phyloP scores from a whole-genome alignment of 1,284 basidiomycete genomes.

The Microbotryum saponariae region DNA sequence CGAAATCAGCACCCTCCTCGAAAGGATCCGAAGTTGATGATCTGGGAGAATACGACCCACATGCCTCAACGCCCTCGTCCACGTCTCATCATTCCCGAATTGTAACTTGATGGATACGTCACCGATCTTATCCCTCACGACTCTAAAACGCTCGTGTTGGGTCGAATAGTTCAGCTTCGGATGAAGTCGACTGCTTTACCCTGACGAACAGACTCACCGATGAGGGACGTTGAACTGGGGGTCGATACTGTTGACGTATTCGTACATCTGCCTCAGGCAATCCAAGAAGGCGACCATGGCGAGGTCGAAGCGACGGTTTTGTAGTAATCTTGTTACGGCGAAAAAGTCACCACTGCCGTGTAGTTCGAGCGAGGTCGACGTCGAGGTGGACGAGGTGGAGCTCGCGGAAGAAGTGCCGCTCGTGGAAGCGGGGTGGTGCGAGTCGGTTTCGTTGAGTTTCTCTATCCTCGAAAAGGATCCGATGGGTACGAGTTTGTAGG shows the following conservation, averaged over 20 bases:
- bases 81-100: constrained; percentile 80
- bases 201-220: constrained; percentile 51
- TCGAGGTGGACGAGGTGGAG: neutral
- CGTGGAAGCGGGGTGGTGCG: neutral
- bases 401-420: constrained; percentile 44
- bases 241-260: constrained; percentile 59
- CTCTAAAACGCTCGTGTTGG: constrained; percentile 47
- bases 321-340: constrained; percentile 73
- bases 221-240: constrained; percentile 70
- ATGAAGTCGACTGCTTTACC: neutral
- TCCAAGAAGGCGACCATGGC: constrained; percentile 95
- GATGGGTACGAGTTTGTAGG: constrained; percentile 83
- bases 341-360: constrained; percentile 72
- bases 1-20: neutral
- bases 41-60: constrained; percentile 48
- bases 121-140: constrained; percentile 89
- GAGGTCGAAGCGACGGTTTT: constrained; percentile 90
- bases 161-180: neutral
- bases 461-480: constrained; percentile 89
- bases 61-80: constrained; percentile 88
- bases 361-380: neutral
- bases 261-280: constrained; percentile 82
- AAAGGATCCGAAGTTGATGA: constrained; percentile 41
- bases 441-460: constrained; percentile 49
- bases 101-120: constrained; percentile 89